Evolutionary conservation across 2,329 filamentous ascomycete species (phyloP).

Genomic region (Penicillium fuscoglaucum): DNA sequence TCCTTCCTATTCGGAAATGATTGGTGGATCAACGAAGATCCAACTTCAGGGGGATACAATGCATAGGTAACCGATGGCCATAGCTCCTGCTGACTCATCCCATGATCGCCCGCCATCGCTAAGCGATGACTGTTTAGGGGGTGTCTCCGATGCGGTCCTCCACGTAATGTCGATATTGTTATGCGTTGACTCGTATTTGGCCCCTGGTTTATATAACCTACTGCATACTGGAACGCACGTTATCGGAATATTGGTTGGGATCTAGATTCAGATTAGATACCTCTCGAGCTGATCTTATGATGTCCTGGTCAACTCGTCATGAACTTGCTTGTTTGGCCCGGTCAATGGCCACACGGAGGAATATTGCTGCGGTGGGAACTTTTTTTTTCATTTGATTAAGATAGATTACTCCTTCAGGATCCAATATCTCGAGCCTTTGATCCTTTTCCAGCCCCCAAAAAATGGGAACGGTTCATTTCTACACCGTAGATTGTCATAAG

Average conservation of each 20-base stretch:
- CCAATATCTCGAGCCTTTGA: not conserved
- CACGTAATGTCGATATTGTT: slow-evolving; percentile 5
- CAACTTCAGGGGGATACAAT: slow-evolving; percentile 9
- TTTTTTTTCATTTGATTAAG: not conserved
- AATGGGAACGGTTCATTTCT: not conserved
- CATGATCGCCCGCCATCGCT: slow-evolving; percentile 13
- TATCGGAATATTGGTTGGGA: slow-evolving; percentile 3
- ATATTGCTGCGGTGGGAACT: too few species aligned
- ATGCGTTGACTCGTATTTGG: slow-evolving; percentile 4
- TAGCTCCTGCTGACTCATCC: slow-evolving; percentile 24
- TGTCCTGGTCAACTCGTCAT: not conserved
- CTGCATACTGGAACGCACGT: not conserved
- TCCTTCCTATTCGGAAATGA: slow-evolving; percentile 26
- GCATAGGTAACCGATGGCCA: slow-evolving; percentile 28
- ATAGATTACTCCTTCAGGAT: not conserved
- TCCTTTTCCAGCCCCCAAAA: not conserved
- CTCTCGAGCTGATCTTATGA: not conserved
- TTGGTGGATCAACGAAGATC: slow-evolving; percentile 17
- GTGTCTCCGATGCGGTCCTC: slow-evolving; percentile 18
- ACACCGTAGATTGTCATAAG: not conserved
- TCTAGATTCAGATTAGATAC: slow-evolving; percentile 9
- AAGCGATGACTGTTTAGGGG: slow-evolving; percentile 20
- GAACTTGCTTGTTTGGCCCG: not conserved
- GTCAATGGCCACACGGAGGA: not conserved
- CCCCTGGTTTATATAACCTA: not conserved